phyloP scores from a whole-genome alignment of 2,329 filamentous ascomycete species.

The Elsinoe australis region DNA sequence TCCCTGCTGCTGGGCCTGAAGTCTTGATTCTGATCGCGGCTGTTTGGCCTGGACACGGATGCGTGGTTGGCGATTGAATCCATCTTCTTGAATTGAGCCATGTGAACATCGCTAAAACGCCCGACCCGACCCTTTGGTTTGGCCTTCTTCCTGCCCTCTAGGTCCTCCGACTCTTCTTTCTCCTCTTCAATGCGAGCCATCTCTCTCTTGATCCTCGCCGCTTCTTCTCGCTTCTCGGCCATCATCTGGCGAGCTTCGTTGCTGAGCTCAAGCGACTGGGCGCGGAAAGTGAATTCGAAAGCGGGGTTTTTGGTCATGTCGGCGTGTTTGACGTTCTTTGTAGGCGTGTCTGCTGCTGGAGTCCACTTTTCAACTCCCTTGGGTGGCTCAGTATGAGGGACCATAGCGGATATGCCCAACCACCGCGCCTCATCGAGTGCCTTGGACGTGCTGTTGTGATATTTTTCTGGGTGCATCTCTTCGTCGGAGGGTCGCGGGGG shows the following conservation, averaged over 20 bases:
- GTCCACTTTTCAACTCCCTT: conserved; percentile 37
- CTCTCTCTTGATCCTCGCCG: conserved; percentile 60
- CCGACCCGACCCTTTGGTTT: conserved; percentile 68
- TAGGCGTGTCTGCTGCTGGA: conserved; percentile 54
- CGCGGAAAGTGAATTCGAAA: conserved; percentile 59
- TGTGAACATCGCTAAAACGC: conserved; percentile 78
- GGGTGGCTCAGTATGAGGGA: conserved; percentile 45
- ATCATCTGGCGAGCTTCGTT: conserved; percentile 54
- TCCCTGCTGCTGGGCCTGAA: conserved; percentile 2
- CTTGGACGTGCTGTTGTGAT: conserved; percentile 65
- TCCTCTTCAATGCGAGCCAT: conserved; percentile 56
- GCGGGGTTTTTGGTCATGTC: conserved; percentile 39
- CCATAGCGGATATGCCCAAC: conserved; percentile 74
- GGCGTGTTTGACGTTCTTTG: conserved; percentile 39
- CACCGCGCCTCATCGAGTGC: conserved; percentile 71
- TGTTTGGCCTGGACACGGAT: conserved; percentile 62
- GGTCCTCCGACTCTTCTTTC: conserved; percentile 35
- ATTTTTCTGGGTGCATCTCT: conserved; percentile 88
- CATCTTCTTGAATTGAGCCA: conserved; percentile 93
- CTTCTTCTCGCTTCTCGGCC: conserved; percentile 63
- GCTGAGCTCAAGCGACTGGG: conserved; percentile 51
- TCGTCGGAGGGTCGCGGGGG: conserved; percentile 62
- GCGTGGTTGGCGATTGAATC: conserved; percentile 85
- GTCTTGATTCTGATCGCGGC: conserved; percentile 12
- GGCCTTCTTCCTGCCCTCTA: conserved; percentile 61